A percentile compares a stretch with the other conserved stretches of the same genome.
phyloP scores from a whole-genome alignment of 2,329 filamentous ascomycete genomes.

The Lachnellula subtilissima region DNA sequence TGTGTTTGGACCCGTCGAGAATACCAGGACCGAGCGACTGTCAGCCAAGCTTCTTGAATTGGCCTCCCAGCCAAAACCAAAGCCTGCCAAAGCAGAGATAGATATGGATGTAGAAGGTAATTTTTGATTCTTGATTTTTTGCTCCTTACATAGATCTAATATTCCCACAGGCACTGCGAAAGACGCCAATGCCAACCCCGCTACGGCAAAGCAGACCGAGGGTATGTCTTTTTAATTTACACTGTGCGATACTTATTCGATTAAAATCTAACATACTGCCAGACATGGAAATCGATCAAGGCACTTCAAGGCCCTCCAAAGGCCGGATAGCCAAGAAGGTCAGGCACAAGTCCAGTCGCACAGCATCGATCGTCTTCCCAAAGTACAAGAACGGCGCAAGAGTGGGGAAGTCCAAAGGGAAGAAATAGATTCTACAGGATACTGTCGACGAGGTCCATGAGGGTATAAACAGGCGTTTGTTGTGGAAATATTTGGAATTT shows the following conservation, averaged over 20 bases:
- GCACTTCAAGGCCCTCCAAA: constrained; percentile 38
- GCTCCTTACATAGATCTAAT: constrained; percentile 6
- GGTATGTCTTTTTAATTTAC: constrained; percentile 13
- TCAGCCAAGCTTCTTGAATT: constrained; percentile 81
- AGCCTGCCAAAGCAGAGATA: constrained; percentile 44
- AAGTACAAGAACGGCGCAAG: constrained; percentile 50
- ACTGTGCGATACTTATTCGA: neutral
- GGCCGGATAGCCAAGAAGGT: constrained; percentile 52
- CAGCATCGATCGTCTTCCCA: constrained; percentile 56
- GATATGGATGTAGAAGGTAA: constrained; percentile 42
- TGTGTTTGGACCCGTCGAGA: constrained; percentile 79
- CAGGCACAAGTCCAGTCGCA: constrained; percentile 37
- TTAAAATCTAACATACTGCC: constrained; percentile 5
- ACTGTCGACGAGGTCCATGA: neutral
- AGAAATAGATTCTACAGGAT: constrained; percentile 14
- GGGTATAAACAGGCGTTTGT: constrained; percentile 2
- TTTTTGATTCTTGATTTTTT: neutral
- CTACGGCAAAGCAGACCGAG: constrained; percentile 20
- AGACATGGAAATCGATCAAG: constrained; percentile 55
- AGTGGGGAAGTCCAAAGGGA: constrained; percentile 31
- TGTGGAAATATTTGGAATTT: constrained; percentile 1
- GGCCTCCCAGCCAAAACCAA: constrained; percentile 68
- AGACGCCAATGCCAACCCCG: constrained; percentile 12
- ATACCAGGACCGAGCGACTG: constrained; percentile 74
- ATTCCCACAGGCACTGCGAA: constrained; percentile 11